phyloP scores from a whole-genome alignment of 176 grass and related monocot species.

The Juncus inflexus region DNA sequence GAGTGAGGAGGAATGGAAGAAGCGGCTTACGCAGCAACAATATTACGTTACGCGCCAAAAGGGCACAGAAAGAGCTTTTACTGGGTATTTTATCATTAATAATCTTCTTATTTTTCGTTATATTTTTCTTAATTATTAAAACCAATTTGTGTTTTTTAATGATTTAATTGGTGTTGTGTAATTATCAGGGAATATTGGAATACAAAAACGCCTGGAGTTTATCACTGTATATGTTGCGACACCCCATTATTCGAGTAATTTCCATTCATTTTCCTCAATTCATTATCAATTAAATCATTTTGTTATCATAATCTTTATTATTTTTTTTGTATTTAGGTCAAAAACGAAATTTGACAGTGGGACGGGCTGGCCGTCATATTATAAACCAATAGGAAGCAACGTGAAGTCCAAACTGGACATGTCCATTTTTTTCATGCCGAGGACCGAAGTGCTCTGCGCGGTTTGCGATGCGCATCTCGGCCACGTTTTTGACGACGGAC shows the following conservation, averaged over 20 bases:
- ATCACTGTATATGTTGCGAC: constrained; percentile 70
- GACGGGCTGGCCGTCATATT: constrained; percentile 85
- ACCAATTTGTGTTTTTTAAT: not conserved
- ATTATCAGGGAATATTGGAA: constrained; percentile 45
- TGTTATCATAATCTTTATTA: constrained; percentile 5
- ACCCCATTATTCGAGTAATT: constrained; percentile 77
- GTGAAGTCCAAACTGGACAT: constrained; percentile 70
- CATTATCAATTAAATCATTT: not conserved
- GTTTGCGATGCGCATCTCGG: constrained; percentile 69
- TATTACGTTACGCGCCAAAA: constrained; percentile 71
- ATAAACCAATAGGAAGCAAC: constrained; percentile 59
- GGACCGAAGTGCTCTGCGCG: constrained; percentile 64
- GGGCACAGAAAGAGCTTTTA: constrained; percentile 87
- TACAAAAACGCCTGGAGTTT: constrained; percentile 52
- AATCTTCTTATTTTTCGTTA: constrained; percentile 1
- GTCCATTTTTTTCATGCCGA: constrained; percentile 85
- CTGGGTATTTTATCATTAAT: constrained; percentile 43
- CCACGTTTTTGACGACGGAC: constrained; percentile 77
- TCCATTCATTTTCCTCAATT: not conserved
- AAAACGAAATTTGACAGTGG: constrained; percentile 81
- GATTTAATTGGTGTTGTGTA: constrained; percentile 9
- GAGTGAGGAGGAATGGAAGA: constrained; percentile 76
- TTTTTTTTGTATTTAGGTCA: constrained; percentile 41
- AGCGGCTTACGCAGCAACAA: constrained; percentile 57
- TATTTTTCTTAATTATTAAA: constrained; percentile 1